These are phyloP conservation scores for Chaetomium tenue DNA, from an alignment of 495 filamentous ascomycete genomes.

Conservation along the genomic window DNA sequence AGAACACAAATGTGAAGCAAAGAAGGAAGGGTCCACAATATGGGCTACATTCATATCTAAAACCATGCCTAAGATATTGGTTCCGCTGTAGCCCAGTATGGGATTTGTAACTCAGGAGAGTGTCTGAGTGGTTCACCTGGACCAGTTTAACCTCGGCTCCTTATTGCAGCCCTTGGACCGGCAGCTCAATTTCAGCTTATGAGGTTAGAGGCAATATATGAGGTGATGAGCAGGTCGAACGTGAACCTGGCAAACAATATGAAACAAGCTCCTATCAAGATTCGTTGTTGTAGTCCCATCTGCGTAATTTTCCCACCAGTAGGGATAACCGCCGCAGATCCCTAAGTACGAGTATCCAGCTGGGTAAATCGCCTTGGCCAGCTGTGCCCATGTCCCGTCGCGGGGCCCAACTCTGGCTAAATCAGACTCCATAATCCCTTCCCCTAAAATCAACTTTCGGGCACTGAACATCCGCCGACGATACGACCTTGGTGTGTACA, in stretches of 20 bases:
- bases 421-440: constrained; percentile 15
- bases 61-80: too few species aligned
- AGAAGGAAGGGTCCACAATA: too few species aligned
- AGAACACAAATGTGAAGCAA: too few species aligned
- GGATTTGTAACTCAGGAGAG: too few species aligned
- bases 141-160: too few species aligned
- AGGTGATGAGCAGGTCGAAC: neutral
- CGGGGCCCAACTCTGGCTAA: constrained; percentile 25
- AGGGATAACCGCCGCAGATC: neutral
- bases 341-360: neutral
- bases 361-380: constrained; percentile 5
- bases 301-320: neutral
- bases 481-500: constrained; percentile 8
- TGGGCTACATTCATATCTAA: too few species aligned
- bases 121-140: too few species aligned
- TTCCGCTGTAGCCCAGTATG: too few species aligned
- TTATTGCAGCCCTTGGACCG: too few species aligned
- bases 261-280: neutral
- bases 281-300: neutral
- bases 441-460: constrained; percentile 27
- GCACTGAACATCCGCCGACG: constrained; percentile 24
- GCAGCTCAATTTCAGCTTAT: too few species aligned
- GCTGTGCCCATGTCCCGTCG: neutral
- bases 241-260: neutral
- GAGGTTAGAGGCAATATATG: too few species aligned